These are phyloP conservation scores for Pleurotus platypus DNA, from an alignment of 768 basidiomycete species.

Conservation along the genomic window DNA sequence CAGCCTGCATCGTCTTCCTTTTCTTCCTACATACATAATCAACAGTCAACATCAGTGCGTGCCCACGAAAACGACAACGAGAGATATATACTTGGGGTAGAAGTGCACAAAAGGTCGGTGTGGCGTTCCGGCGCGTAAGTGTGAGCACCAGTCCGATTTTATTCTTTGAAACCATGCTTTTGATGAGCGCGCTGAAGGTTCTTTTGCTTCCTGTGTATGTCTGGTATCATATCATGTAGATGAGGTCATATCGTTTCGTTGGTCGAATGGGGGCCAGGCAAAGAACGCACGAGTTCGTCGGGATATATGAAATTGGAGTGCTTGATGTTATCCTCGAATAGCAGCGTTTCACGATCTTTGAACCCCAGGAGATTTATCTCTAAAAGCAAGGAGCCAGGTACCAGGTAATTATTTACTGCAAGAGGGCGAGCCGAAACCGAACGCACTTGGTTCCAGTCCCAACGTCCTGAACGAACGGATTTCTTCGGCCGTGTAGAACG, in stretches of 20 bases:
- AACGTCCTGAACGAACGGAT: slow-evolving; percentile 78
- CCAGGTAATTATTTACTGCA: background rate
- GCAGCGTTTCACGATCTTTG: slow-evolving; percentile 65
- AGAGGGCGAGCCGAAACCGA: background rate
- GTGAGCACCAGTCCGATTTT: slow-evolving; percentile 79
- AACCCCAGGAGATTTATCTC: slow-evolving; percentile 93
- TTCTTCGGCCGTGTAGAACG: slow-evolving; percentile 84
- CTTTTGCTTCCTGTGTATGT: slow-evolving; percentile 87
- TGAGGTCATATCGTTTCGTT: too few relatives aligned
- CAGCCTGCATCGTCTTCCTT: slow-evolving; percentile 65
- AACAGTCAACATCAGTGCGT: background rate
- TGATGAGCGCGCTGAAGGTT: slow-evolving; percentile 84
- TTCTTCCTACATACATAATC: slow-evolving; percentile 51
- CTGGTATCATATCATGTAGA: slow-evolving; percentile 29
- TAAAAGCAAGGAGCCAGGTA: slow-evolving; percentile 17
- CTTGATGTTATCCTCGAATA: slow-evolving; percentile 88
- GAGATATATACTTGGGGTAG: slow-evolving; percentile 68
- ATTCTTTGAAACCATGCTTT: slow-evolving; percentile 75
- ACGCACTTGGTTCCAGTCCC: slow-evolving; percentile 69
- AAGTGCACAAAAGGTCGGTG: slow-evolving; percentile 79
- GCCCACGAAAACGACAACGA: background rate
- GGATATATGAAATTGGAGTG: slow-evolving; percentile 92
- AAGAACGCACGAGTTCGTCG: slow-evolving; percentile 68
- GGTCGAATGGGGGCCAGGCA: too few relatives aligned
- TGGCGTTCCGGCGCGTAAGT: slow-evolving; percentile 64